These are phyloP conservation scores for Xanthoparmelia taractica DNA, from an alignment of 495 filamentous ascomycete genomes.

Conservation along the genomic window DNA sequence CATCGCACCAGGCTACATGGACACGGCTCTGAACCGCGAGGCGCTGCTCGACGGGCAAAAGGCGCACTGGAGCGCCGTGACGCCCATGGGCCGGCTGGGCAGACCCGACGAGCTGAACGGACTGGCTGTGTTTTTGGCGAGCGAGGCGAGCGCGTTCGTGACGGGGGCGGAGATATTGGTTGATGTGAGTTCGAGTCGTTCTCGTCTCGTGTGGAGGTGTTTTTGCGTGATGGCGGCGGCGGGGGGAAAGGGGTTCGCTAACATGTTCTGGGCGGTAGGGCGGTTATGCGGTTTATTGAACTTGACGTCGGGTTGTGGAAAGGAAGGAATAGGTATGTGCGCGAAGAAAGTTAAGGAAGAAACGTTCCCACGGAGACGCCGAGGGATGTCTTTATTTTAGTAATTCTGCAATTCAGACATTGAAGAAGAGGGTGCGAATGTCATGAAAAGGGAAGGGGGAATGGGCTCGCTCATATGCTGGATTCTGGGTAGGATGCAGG, in stretches of 20 bases:
- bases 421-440: background rate
- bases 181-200: slow-evolving; percentile 59
- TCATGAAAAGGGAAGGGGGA: too few species aligned
- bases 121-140: slow-evolving; percentile 68
- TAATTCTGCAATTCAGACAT: background rate
- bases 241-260: background rate
- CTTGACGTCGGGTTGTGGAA: background rate
- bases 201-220: too few species aligned
- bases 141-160: slow-evolving; percentile 66
- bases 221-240: background rate
- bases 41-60: slow-evolving; percentile 41
- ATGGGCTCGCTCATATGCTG: background rate
- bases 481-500: background rate
- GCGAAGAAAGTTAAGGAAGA: too few species aligned
- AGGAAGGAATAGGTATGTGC: background rate
- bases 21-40: slow-evolving; percentile 31
- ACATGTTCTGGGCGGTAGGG: slow-evolving; percentile 3
- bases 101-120: slow-evolving; percentile 69
- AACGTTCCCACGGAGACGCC: background rate
- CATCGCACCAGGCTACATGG: slow-evolving; percentile 42
- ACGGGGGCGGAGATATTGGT: slow-evolving; percentile 71
- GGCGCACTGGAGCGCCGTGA: slow-evolving; percentile 67
- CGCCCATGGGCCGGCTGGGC: slow-evolving; percentile 67
- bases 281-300: slow-evolving; percentile 19
- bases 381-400: background rate